These are phyloP conservation scores for Trichoderma breve DNA, from an alignment of 2,329 filamentous ascomycete genomes.

Conservation along the genomic window DNA sequence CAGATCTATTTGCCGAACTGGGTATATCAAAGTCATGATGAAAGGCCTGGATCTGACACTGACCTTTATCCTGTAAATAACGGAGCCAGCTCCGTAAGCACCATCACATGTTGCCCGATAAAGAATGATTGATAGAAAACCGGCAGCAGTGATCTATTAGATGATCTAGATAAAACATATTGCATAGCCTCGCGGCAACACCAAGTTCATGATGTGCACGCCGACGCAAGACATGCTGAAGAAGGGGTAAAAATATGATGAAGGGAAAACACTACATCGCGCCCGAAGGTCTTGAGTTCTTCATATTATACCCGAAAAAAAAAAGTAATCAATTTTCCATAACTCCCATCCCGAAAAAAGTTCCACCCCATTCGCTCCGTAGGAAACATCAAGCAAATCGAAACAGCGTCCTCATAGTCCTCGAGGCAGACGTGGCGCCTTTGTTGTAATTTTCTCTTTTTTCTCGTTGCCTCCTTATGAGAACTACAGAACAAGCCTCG, in stretches of 20 bases:
- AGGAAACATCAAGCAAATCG: slow-evolving; percentile 2
- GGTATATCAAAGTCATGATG: slow-evolving; percentile 37
- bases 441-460: background rate
- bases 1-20: slow-evolving; percentile 51
- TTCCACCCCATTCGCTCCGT: slow-evolving; percentile 6
- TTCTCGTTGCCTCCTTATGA: slow-evolving; percentile 1
- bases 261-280: background rate
- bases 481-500: background rate
- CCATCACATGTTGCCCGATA: background rate
- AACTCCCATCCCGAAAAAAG: slow-evolving; percentile 17
- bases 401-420: background rate
- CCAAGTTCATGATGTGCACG: background rate
- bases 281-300: background rate
- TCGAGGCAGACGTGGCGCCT: background rate
- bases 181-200: slow-evolving; percentile 2
- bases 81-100: background rate
- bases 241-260: background rate
- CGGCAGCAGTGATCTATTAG: slow-evolving; percentile 15
- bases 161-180: slow-evolving; percentile 14
- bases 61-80: background rate
- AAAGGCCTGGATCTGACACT: background rate
- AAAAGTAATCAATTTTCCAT: slow-evolving; percentile 10
- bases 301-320: background rate
- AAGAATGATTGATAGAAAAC: background rate
- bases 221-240: background rate